Conservation (phyloP, 345 rosid species). For the Linum lewisii region DNA sequence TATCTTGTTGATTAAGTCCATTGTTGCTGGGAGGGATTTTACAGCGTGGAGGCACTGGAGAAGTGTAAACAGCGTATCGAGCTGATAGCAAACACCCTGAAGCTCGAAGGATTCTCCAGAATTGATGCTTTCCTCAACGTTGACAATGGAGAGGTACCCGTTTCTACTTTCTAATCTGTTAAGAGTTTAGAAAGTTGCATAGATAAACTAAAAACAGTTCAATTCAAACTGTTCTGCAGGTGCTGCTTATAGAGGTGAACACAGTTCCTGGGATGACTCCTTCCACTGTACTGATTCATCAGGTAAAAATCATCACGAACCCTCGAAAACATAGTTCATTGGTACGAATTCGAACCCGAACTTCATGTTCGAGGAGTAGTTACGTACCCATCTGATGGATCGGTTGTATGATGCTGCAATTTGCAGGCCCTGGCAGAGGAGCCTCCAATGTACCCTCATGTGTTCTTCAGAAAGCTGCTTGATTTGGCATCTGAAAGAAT, state of each 20-base stretch:
- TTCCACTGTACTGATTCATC: constrained; percentile 87
- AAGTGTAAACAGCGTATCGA: constrained; percentile 64
- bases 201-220: not conserved
- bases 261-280: constrained; percentile 98
- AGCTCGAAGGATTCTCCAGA: constrained; percentile 81
- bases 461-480: constrained; percentile 70
- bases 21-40: not conserved
- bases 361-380: too few relatives aligned
- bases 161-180: not conserved
- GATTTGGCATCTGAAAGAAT: constrained; percentile 55
- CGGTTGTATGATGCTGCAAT: constrained; percentile 1
- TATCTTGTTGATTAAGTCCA: not conserved
- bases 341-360: too few relatives aligned
- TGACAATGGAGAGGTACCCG: constrained; percentile 77
- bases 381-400: constrained; percentile 5
- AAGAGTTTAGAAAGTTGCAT: too few relatives aligned
- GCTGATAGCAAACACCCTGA: constrained; percentile 63
- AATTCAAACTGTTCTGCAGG: constrained; percentile 29
- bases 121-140: constrained; percentile 86
- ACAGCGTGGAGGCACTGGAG: constrained; percentile 54
- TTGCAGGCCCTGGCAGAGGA: constrained; percentile 75
- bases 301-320: constrained; percentile 33
- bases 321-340: not conserved
- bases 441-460: constrained; percentile 72
- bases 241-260: constrained; percentile 79